phyloP scores from a whole-genome alignment of 805 yeast species.

The Cyberlindnera xylosilytica region DNA sequence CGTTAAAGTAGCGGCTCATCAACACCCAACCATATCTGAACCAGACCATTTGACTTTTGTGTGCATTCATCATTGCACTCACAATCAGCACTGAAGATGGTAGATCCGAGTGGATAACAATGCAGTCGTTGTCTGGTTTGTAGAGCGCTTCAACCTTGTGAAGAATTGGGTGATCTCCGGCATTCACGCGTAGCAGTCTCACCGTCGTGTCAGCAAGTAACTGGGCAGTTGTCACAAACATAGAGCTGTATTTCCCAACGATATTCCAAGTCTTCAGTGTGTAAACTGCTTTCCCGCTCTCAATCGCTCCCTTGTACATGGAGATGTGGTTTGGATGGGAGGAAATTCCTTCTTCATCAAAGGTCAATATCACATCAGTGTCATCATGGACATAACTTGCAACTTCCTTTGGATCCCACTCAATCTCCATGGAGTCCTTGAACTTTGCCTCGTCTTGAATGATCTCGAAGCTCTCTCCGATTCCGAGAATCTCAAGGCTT shows the following conservation, averaged over 20 bases:
- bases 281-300: constrained; percentile 20
- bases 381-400: constrained; percentile 33
- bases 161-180: no score
- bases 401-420: constrained; percentile 57
- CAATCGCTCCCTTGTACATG: constrained; percentile 43
- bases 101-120: constrained; percentile 33
- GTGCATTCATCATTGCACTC: constrained; percentile 79
- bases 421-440: constrained; percentile 63
- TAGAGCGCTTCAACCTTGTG: constrained; percentile 13
- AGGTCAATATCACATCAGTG: constrained; percentile 56
- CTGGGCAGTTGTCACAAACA: constrained; percentile 15
- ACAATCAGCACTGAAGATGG: constrained; percentile 34
- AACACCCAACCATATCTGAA: constrained; percentile 86
- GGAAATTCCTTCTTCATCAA: constrained; percentile 82
- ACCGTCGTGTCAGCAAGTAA: no score
- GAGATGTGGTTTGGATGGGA: constrained; percentile 84
- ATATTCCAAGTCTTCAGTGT: constrained; percentile 33
- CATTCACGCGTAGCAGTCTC: no score
- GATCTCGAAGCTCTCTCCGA: constrained; percentile 36
- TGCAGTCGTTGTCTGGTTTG: constrained; percentile 15
- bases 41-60: constrained; percentile 92
- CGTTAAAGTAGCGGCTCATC: constrained; percentile 71
- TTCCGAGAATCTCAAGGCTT: constrained; percentile 54
- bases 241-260: constrained; percentile 46
- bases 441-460: constrained; percentile 46